Evolutionary conservation across 148 eudicot species (phyloP), one percentile per base, ranked within the genome.

Genomic region (Arbutus unedo): DNA sequence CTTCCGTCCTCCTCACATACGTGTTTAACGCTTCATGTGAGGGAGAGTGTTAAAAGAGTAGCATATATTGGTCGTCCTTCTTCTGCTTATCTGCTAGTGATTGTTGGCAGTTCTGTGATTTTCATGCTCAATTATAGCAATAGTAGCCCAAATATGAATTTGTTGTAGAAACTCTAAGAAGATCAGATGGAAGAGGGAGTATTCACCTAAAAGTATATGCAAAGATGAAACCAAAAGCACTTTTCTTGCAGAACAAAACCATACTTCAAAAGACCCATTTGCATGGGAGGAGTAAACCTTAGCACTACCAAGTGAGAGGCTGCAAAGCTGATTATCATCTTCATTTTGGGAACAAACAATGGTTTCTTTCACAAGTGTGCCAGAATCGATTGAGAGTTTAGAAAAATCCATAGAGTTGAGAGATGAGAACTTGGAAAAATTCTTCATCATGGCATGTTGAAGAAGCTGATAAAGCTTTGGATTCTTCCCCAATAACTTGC

Each of bases 371-470:
- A 80, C 60, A 23, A 49, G 76, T 48, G 82, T n/a, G 8, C 23
- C 59, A 23, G 23, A 49, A 76, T 49, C 9, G 45, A 3, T 51
- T 51, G 54, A 51, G 14, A 13, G 11, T 51, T 51, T 13, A 18
- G 77, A 21, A 74, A 19, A 19, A 15, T 44, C n/a, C 23, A 74
- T 2, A 21, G 78, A n/a, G 82, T 64, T 67, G 43, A 21, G 19
- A 41, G 60, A 25, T n/a, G 81, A 50, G 55, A 50, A 66, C 41
- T 68, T 83, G 0, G 48, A 2, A 23, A 50, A 9, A 11, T 76
- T 78, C 71, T 83, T 83, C 78, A 54, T 79, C 55, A 79, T 73
- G 48, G 85, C 82, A 72, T 79, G 78, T 43, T 79, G 74, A 71
- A 83, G 70, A 72, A 83, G 71, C 47, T 14, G 68, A 56, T 56